These are phyloP conservation scores for Colletotrichum cuscutae DNA, from an alignment of 2,329 filamentous ascomycete genomes.

Conservation along the genomic window DNA sequence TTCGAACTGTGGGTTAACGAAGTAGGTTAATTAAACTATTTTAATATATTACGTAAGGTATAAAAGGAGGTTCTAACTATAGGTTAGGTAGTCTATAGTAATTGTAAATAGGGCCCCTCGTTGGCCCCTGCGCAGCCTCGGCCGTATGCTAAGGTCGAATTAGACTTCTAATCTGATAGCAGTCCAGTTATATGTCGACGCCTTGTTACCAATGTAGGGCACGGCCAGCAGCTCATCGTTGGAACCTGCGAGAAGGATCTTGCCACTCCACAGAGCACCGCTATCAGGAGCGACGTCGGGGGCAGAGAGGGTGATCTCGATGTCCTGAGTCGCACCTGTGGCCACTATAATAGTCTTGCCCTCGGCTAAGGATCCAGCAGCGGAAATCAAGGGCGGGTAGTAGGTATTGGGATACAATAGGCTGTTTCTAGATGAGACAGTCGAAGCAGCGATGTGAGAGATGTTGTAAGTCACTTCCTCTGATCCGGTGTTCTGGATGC, in stretches of 20 bases:
- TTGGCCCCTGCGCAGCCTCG: too few relatives aligned
- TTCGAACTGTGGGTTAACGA: too few relatives aligned
- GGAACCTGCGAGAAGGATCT: slow-evolving; percentile 35
- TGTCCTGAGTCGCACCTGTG: slow-evolving; percentile 7
- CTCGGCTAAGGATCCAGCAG: slow-evolving; percentile 10
- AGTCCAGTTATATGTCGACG: slow-evolving; percentile 38
- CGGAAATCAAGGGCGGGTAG: slow-evolving; percentile 29
- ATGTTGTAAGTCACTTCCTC: slow-evolving; percentile 33
- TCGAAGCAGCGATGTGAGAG: slow-evolving; percentile 28
- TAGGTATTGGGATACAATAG: slow-evolving; percentile 30
- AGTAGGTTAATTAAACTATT: too few relatives aligned
- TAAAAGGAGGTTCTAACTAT: too few relatives aligned
- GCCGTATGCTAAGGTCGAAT: too few relatives aligned
- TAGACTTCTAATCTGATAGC: too few relatives aligned
- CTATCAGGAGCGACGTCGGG: slow-evolving; percentile 24
- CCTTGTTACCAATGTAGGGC: slow-evolving; percentile 38
- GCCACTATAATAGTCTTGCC: slow-evolving; percentile 10
- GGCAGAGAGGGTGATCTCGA: slow-evolving; percentile 23
- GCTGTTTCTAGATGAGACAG: slow-evolving; percentile 22
- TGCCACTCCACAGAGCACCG: slow-evolving; percentile 39
- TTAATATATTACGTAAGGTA: too few relatives aligned
- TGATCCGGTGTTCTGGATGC: slow-evolving; percentile 26
- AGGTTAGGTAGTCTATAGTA: too few relatives aligned
- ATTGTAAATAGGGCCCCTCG: too few relatives aligned
- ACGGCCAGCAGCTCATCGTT: slow-evolving; percentile 35